Percentiles rank a stretch among this genome's conserved stretches.
phyloP scores from a whole-genome alignment of 2,329 filamentous ascomycete species.

The Cytospora schulzeri region DNA sequence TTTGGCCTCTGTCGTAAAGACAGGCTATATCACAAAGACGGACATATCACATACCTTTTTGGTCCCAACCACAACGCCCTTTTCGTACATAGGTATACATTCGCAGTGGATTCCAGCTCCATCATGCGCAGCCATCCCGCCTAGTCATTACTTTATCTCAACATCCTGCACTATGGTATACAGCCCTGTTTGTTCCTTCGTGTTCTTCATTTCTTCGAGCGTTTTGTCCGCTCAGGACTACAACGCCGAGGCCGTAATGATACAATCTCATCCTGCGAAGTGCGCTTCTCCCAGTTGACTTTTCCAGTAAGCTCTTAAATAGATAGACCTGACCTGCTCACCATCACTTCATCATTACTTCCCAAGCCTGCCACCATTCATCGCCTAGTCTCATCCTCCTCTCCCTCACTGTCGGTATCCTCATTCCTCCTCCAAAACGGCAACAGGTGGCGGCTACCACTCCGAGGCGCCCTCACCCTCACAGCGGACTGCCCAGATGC shows the following conservation, averaged over 20 bases:
- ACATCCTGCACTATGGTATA: neutral
- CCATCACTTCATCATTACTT: neutral
- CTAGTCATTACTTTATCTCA: neutral
- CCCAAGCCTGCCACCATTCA: neutral
- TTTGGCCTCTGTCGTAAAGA: neutral
- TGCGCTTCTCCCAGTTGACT: neutral
- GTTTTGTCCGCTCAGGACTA: too few species aligned
- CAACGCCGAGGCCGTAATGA: too few species aligned
- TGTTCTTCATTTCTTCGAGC: too few species aligned
- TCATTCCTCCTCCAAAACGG: slow-evolving; percentile 27
- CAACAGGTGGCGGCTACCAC: slow-evolving; percentile 6
- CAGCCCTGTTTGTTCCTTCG: neutral
- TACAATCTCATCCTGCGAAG: too few species aligned
- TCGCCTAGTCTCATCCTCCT: neutral
- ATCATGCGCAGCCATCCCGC: neutral
- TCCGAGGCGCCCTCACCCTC: neutral
- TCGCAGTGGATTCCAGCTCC: neutral
- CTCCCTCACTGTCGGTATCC: slow-evolving; percentile 23
- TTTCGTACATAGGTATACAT: neutral
- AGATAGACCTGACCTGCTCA: neutral
- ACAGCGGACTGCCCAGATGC: neutral
- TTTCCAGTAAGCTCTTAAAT: neutral
- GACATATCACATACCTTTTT: neutral
- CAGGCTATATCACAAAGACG: neutral
- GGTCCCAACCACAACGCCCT: neutral